Conservation (phyloP, 1,139 yeast genomes). For the Yamadazyma diospyri region DNA sequence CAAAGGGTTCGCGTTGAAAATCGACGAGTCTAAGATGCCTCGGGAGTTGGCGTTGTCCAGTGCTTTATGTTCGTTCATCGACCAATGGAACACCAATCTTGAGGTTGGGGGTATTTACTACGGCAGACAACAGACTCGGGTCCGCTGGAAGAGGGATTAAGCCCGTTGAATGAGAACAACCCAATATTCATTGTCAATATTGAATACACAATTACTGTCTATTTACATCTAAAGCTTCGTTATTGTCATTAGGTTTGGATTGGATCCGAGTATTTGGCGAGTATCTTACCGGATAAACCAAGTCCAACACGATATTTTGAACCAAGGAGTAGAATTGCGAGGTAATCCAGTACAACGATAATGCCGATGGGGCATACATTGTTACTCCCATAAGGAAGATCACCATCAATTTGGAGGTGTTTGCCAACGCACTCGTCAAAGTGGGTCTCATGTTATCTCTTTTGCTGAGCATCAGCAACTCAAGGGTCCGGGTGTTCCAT, state of each 20-base stretch:
- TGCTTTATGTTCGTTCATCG: constrained; percentile 57
- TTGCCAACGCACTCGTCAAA: constrained; percentile 56
- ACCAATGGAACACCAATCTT: constrained; percentile 62
- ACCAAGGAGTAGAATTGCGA: constrained; percentile 72
- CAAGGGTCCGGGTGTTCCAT: constrained; percentile 61
- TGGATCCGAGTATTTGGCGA: constrained; percentile 38
- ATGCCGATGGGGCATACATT: constrained; percentile 80
- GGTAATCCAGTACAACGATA: constrained; percentile 81
- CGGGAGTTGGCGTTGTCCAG: constrained; percentile 55
- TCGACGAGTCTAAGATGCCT: constrained; percentile 53
- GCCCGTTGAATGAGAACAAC: no score
- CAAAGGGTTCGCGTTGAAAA: constrained; percentile 49
- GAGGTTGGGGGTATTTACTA: constrained; percentile 62
- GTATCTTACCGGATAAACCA: constrained; percentile 55
- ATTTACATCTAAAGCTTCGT: constrained; percentile 8
- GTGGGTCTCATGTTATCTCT: constrained; percentile 51
- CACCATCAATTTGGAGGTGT: constrained; percentile 68
- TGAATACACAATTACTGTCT: not conserved
- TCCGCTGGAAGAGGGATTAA: constrained; percentile 59
- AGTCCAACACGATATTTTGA: constrained; percentile 74
- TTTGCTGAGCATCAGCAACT: constrained; percentile 39
- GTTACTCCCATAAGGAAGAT: constrained; percentile 81
- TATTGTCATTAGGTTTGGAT: constrained; percentile 1
- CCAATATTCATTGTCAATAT: constrained; percentile 2
- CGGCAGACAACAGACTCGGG: constrained; percentile 47